Evolutionary conservation across 2,329 filamentous ascomycete genomes (phyloP).

Genomic region (Dactylella cylindrospora): DNA sequence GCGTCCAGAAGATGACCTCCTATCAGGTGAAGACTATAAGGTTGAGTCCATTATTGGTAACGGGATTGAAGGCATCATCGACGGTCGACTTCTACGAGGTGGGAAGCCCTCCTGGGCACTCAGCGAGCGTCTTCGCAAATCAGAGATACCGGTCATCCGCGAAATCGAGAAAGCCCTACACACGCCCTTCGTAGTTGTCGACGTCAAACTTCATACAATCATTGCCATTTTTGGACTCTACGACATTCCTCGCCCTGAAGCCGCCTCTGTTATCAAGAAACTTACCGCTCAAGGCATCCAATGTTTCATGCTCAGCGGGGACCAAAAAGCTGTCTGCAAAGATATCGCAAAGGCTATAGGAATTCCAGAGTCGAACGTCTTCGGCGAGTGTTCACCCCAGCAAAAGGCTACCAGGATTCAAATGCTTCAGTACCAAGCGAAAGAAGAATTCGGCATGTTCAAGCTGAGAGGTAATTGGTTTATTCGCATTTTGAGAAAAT

Average conservation of each 20-base stretch:
- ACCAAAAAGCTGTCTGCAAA: constrained; percentile 57
- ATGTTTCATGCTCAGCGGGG: constrained; percentile 62
- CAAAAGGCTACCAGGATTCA: constrained; percentile 54
- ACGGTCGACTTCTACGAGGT: constrained; percentile 51
- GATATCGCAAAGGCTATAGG: constrained; percentile 54
- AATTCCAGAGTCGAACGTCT: constrained; percentile 53
- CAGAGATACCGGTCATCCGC: constrained; percentile 48
- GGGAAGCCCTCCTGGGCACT: constrained; percentile 57
- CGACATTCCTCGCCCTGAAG: constrained; percentile 56
- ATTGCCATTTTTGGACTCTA: constrained; percentile 58
- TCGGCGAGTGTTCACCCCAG: constrained; percentile 57
- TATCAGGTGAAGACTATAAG: constrained; percentile 9
- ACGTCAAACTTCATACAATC: constrained; percentile 5
- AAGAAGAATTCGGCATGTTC: constrained; percentile 9
- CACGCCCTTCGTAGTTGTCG: constrained; percentile 36
- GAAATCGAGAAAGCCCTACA: constrained; percentile 23
- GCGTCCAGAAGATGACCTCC: constrained; percentile 7
- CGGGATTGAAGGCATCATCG: constrained; percentile 53
- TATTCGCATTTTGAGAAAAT: constrained; percentile 2
- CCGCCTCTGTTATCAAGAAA: constrained; percentile 54
- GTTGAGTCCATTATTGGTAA: constrained; percentile 47
- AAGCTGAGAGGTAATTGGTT: constrained; percentile 5
- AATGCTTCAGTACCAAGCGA: constrained; percentile 3
- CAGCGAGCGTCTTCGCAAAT: constrained; percentile 40
- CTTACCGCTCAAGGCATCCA: constrained; percentile 57